Evolutionary conservation across 768 basidiomycete species (phyloP).

Genomic region (Auricularia cornea): DNA sequence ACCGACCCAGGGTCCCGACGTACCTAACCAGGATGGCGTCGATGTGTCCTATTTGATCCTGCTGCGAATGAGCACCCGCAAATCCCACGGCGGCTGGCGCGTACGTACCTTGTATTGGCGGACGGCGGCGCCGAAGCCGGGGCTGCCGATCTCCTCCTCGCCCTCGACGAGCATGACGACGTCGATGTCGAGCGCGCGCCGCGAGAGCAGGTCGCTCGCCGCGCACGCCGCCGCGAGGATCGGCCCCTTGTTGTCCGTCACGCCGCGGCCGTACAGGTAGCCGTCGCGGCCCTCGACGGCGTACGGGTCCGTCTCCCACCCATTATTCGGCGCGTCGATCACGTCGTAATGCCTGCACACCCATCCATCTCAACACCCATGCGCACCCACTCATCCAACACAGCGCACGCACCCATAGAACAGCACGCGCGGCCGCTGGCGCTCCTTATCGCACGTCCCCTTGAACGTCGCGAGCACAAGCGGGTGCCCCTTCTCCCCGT

Average conservation of each 20-base stretch:
- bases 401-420: slow-evolving; percentile 81
- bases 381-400: neutral
- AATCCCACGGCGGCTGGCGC: slow-evolving; percentile 12
- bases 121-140: slow-evolving; percentile 76
- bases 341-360: slow-evolving; percentile 84
- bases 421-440: slow-evolving; percentile 58
- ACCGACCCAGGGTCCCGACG: slow-evolving; percentile 3
- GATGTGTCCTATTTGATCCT: slow-evolving; percentile 72
- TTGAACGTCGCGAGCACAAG: slow-evolving; percentile 84
- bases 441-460: slow-evolving; percentile 49
- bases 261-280: slow-evolving; percentile 83
- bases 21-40: slow-evolving; percentile 87
- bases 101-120: slow-evolving; percentile 42
- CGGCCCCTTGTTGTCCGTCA: slow-evolving; percentile 94
- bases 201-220: slow-evolving; percentile 67
- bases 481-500: slow-evolving; percentile 74
- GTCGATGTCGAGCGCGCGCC: slow-evolving; percentile 72
- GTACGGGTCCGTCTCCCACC: slow-evolving; percentile 85
- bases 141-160: slow-evolving; percentile 92
- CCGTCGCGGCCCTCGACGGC: slow-evolving; percentile 74
- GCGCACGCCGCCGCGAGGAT: slow-evolving; percentile 88
- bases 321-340: slow-evolving; percentile 61
- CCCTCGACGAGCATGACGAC: slow-evolving; percentile 90
- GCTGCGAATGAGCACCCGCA: slow-evolving; percentile 20
- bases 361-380: neutral